These are phyloP conservation scores for Micromonas pusilla DNA, from an alignment of 139 green algal species.

Conservation along the genomic window DNA sequence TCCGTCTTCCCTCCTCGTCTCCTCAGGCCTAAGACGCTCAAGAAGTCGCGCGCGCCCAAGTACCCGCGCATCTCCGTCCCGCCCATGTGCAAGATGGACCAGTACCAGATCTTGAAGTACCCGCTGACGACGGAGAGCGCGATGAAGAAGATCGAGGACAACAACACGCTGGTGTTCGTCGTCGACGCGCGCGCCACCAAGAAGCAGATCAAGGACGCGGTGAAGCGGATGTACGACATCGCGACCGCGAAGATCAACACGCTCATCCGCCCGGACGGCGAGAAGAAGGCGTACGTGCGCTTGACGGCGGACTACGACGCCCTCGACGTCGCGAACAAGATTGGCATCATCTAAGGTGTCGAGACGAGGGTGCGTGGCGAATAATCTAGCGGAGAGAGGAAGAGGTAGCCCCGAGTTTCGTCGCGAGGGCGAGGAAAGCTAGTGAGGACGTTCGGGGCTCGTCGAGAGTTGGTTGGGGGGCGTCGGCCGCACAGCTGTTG, in stretches of 20 bases:
- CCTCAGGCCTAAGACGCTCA: slow-evolving; percentile 87
- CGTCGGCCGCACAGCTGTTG: no score
- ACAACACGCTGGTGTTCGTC: slow-evolving; percentile 99
- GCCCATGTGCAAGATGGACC: slow-evolving; percentile 40
- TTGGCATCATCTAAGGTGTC: slow-evolving; percentile 97
- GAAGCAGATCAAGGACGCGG: slow-evolving; percentile 88
- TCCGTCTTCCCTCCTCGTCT: slow-evolving; percentile 48
- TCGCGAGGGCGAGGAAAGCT: no score
- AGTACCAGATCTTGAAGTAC: slow-evolving; percentile 80
- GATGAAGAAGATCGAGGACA: slow-evolving; percentile 99
- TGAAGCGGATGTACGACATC: slow-evolving; percentile 95
- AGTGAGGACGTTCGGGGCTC: no score
- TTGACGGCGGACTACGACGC: slow-evolving; percentile 93
- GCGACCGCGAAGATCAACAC: slow-evolving; percentile 97
- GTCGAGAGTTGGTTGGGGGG: no score
- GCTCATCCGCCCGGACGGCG: slow-evolving; percentile 90
- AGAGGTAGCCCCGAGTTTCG: no score
- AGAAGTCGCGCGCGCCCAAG: slow-evolving; percentile 47
- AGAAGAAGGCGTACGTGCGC: slow-evolving; percentile 98
- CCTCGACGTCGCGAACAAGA: slow-evolving; percentile 99
- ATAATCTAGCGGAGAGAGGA: no score
- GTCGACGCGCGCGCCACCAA: slow-evolving; percentile 62
- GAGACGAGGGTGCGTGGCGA: no score
- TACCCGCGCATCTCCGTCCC: slow-evolving; percentile 40
- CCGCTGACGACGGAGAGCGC: slow-evolving; percentile 97